phyloP scores from a whole-genome alignment of 2,329 filamentous ascomycete species.

The Botryotinia globosa region DNA sequence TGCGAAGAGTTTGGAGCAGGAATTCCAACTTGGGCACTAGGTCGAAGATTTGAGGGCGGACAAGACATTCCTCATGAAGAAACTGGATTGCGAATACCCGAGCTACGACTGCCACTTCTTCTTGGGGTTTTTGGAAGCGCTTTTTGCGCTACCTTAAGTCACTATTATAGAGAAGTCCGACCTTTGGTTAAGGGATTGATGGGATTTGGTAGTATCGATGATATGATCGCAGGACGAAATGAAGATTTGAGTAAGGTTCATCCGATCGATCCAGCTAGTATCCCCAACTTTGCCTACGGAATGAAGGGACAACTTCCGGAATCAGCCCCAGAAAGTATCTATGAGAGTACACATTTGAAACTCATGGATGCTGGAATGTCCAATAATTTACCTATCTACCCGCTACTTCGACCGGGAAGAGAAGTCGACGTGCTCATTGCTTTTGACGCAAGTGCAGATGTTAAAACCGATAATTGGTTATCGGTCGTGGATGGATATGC shows the following conservation, averaged over 20 bases:
- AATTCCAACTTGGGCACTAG: slow-evolving; percentile 92
- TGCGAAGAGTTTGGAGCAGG: slow-evolving; percentile 89
- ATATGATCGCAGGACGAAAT: slow-evolving; percentile 77
- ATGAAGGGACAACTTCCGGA: slow-evolving; percentile 73
- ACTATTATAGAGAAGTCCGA: slow-evolving; percentile 94
- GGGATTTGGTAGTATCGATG: slow-evolving; percentile 75
- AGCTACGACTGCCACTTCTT: slow-evolving; percentile 77
- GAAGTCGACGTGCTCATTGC: slow-evolving; percentile 87
- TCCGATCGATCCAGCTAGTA: slow-evolving; percentile 84
- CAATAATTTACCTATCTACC: slow-evolving; percentile 96
- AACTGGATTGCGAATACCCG: slow-evolving; percentile 70
- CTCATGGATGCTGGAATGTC: slow-evolving; percentile 99
- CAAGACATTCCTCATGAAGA: slow-evolving; percentile 62
- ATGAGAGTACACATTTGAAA: slow-evolving; percentile 67
- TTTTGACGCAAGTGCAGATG: slow-evolving; percentile 89
- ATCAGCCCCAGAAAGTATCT: slow-evolving; percentile 75
- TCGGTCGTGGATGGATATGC: slow-evolving; percentile 92
- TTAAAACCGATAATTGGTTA: slow-evolving; percentile 94
- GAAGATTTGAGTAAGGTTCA: slow-evolving; percentile 88
- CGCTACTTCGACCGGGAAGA: slow-evolving; percentile 80
- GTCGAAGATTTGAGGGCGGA: slow-evolving; percentile 76
- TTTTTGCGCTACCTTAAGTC: slow-evolving; percentile 91
- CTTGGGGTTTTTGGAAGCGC: slow-evolving; percentile 96
- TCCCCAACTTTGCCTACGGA: slow-evolving; percentile 85
- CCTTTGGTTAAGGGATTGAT: slow-evolving; percentile 73